Base-by-base conservation (phyloP, 202 grass and related monocot species). In the Cymbopogon flexuosus region DNA sequence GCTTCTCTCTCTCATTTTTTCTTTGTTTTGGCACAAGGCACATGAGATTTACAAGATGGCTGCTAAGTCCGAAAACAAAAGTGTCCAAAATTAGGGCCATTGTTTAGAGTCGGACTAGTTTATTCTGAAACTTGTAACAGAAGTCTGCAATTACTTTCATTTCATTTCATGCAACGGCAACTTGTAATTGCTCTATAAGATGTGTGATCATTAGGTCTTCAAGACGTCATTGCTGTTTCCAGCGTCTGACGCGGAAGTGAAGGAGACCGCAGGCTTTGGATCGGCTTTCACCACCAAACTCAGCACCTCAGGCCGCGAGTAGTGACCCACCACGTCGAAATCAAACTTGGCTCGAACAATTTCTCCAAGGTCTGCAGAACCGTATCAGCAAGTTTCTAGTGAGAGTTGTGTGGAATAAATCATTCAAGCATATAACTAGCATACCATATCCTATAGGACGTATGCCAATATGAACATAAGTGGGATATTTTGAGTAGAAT, bases 271-370 rank as follows among this genome's bases (percentile, higher is more conserved):
- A 2, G 70, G 59, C 22, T 91, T 91, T 4, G 79, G 71, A 57
- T 91, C 77, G 3, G 91, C 82, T 10, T 93, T 88, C 65, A 99
- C 96, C 1, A 79, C 89, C 70, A 99, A 75, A 73, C 90, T 91
- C 82, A 95, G 86, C 47, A 99, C 88, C 81, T 99, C 96, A 70
- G 96, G 90, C 22, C 96, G 81, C 8, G 96, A 79, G 67, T 99
- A 99, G 65, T 99, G 92, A 23, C 92, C 96, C 31, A 99, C 88
- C 5, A 95, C 96, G 8, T 99, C 96, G 10, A 99, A 99, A 87
- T 88, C 92, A 84, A 99, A 99, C 78, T 99, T 99, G 2, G 96
- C 96, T 85, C 88, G 70, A 46, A 80, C 78, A 64, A 99, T 99
- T 76, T 99, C 92, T 72, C 87, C 96, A 73, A 95, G 73, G 79